Percentiles rank a stretch among this genome's conserved stretches.
phyloP scores from a whole-genome alignment of 108 stramenopile genomes.

The Schizochytrium sp. region DNA sequence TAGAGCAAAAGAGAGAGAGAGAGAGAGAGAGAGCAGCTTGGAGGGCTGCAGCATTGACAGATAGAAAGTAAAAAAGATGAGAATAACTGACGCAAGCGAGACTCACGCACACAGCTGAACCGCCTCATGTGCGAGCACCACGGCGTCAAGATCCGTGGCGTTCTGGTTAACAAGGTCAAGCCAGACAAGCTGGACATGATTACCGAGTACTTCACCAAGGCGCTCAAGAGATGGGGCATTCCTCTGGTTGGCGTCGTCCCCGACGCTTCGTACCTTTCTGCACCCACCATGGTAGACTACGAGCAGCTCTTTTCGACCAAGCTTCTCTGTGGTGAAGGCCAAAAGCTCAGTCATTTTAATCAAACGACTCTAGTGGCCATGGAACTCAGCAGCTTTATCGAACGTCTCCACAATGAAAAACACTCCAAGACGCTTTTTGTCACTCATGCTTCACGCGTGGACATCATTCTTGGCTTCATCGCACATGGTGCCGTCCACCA shows the following conservation, averaged over 20 bases:
- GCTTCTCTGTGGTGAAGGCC: constrained; percentile 60
- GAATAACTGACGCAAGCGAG: no score
- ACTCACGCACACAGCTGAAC: constrained; percentile 54
- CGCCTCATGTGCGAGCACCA: constrained; percentile 68
- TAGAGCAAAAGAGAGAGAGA: no score
- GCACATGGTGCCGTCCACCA: constrained; percentile 65
- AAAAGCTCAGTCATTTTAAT: constrained; percentile 71
- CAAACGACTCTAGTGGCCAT: constrained; percentile 83
- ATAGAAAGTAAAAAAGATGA: no score
- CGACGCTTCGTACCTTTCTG: constrained; percentile 75
- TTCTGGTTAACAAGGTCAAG: constrained; percentile 90
- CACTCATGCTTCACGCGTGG: constrained; percentile 78
- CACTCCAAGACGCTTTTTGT: constrained; percentile 72
- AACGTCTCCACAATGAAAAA: constrained; percentile 64
- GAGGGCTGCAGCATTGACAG: no score
- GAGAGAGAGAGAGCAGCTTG: no score
- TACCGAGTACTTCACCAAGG: constrained; percentile 37
- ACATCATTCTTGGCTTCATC: constrained; percentile 81
- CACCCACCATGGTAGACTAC: constrained; percentile 77
- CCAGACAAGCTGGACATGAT: constrained; percentile 73
- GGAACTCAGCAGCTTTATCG: constrained; percentile 67
- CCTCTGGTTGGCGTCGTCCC: constrained; percentile 85
- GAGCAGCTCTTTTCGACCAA: constrained; percentile 66
- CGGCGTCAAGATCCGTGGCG: constrained; percentile 76
- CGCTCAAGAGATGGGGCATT: constrained; percentile 65